These are phyloP conservation scores for Globisporangium ultimum DNA, from an alignment of 352 stramenopile species.

Conservation along the genomic window DNA sequence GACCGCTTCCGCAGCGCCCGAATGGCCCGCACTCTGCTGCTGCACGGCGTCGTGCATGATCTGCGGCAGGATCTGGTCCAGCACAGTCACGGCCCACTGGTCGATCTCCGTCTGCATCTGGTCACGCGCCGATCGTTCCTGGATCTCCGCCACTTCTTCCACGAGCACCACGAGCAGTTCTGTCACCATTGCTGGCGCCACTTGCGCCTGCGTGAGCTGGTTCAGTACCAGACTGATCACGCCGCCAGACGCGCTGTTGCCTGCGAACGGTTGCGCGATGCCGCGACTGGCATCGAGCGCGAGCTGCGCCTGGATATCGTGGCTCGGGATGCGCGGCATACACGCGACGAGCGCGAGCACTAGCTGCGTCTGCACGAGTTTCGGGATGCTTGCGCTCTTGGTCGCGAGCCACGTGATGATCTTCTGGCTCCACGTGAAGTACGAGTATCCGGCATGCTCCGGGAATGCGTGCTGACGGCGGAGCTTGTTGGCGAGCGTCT, in stretches of 20 bases:
- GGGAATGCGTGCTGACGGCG: slow-evolving; percentile 51
- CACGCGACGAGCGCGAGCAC: slow-evolving; percentile 63
- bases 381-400: slow-evolving; percentile 28
- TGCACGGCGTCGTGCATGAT: slow-evolving; percentile 63
- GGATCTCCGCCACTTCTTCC: slow-evolving; percentile 56
- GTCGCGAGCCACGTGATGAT: slow-evolving; percentile 63
- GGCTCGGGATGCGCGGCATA: slow-evolving; percentile 38
- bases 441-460: slow-evolving; percentile 16
- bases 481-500: slow-evolving; percentile 83
- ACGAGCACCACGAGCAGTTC: slow-evolving; percentile 69
- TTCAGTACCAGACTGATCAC: slow-evolving; percentile 60
- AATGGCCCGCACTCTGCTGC: slow-evolving; percentile 9
- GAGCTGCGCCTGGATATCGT: slow-evolving; percentile 29
- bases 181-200: slow-evolving; percentile 33
- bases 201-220: slow-evolving; percentile 35
- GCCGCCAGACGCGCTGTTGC: slow-evolving; percentile 10
- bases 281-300: slow-evolving; percentile 11
- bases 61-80: slow-evolving; percentile 68
- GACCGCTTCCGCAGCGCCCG: slow-evolving; percentile 17
- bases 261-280: slow-evolving; percentile 1
- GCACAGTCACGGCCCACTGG: slow-evolving; percentile 43
- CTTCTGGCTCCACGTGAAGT: slow-evolving; percentile 38
- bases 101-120: slow-evolving; percentile 64
- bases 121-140: slow-evolving; percentile 39
- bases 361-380: slow-evolving; percentile 73